Evolutionary conservation across 345 rosid genomes (phyloP), one percentile per base, ranked within the genome.

Genomic region (Orychophragmus violaceus): DNA sequence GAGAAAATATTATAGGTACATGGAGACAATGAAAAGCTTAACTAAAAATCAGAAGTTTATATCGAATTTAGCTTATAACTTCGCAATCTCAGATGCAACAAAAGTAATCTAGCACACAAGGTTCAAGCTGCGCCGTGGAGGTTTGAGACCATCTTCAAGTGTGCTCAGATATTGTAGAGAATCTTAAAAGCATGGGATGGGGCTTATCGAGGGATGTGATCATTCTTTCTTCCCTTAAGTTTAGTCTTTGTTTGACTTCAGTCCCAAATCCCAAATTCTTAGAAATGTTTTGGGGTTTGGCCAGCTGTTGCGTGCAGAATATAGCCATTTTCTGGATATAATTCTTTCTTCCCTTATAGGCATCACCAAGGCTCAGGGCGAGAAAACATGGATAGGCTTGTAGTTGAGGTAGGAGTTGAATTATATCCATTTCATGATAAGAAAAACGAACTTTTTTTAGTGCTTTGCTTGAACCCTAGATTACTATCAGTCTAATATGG

Each of bases 341-440:
- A 90, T 94, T n/a, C n/a, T n/a, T n/a, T n/a, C n/a, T n/a, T n/a
- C n/a, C 68, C 71, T 94, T 76, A 90, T 87, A 78, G 99, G 99
- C 54, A 69, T 84, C 45, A 88, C 95, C 2, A 90, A 90, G 83
- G 74, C 82, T 16, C 92, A 81, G 39, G 84, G 87, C 7, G 95
- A 88, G 62, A 84, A 86, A 81, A 85, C 87, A 62, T 85, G 97
- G 97, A 82, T 87, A 71, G 83, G 81, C 66, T 94, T 69, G 84
- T 90, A 71, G 91, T 90, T 68, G 99, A 93, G 99, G 99, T 90
- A 83, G 2, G 27, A 59, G 41, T 64, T 48, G 3, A 29, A 49
- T 11, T 19, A 46, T 7, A 71, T 54, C 12, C 24, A 29, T 44
- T 11, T 61, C 14, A 21, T 3, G n/a, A 41, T 14, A 29, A 53